These are phyloP conservation scores for Diplogelasinospora grovesii DNA, from an alignment of 495 filamentous ascomycete genomes.

Conservation along the genomic window DNA sequence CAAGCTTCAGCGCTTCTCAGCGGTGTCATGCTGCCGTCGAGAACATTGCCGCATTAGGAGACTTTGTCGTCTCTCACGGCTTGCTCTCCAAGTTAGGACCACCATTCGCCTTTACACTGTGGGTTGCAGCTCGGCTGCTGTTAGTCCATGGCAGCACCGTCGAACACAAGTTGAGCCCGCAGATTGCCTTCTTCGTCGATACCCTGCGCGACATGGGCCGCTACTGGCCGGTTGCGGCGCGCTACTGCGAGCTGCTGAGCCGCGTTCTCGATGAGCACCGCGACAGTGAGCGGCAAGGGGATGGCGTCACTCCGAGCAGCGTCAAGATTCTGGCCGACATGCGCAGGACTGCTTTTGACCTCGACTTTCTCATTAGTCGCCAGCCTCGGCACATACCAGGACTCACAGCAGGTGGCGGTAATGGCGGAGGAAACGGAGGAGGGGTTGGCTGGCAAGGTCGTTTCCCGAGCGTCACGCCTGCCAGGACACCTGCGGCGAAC, in stretches of 20 bases:
- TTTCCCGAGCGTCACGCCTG: slow-evolving; percentile 37
- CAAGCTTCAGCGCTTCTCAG: slow-evolving; percentile 75
- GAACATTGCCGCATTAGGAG: slow-evolving; percentile 69
- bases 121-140: slow-evolving; percentile 82
- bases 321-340: slow-evolving; percentile 86
- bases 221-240: slow-evolving; percentile 76
- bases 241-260: slow-evolving; percentile 73
- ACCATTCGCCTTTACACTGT: slow-evolving; percentile 82
- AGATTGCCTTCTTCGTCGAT: slow-evolving; percentile 73
- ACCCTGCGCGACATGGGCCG: slow-evolving; percentile 71
- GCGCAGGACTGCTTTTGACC: slow-evolving; percentile 76
- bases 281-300: slow-evolving; percentile 66
- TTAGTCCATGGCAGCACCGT: slow-evolving; percentile 85
- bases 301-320: slow-evolving; percentile 68
- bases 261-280: slow-evolving; percentile 79
- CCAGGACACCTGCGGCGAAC: slow-evolving; percentile 63
- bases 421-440: not conserved
- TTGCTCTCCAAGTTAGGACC: slow-evolving; percentile 76
- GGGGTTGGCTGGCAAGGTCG: slow-evolving; percentile 21
- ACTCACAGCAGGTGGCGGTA: slow-evolving; percentile 14
- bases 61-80: slow-evolving; percentile 63
- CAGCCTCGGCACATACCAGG: slow-evolving; percentile 57
- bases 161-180: slow-evolving; percentile 68
- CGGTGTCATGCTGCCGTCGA: slow-evolving; percentile 76
- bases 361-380: slow-evolving; percentile 79